These are phyloP conservation scores for Fusarium redolens DNA, from an alignment of 2,329 filamentous ascomycete species.

Conservation along the genomic window DNA sequence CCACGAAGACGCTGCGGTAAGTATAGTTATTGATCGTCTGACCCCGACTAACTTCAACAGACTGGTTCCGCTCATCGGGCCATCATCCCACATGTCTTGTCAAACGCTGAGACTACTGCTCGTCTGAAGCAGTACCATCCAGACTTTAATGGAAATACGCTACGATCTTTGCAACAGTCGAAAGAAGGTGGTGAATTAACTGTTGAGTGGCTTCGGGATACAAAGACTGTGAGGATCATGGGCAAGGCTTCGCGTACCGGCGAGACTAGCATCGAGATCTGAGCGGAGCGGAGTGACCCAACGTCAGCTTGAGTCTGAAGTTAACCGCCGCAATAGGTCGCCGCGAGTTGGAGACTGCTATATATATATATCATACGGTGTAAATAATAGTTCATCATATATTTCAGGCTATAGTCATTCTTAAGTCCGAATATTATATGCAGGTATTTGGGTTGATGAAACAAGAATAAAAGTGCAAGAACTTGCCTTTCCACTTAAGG, in stretches of 20 bases:
- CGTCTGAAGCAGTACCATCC: neutral
- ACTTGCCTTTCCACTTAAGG: accelerated
- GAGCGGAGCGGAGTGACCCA: accelerated
- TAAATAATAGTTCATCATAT: too few species aligned
- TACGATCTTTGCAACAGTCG: neutral
- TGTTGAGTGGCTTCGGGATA: neutral
- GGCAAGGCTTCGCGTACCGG: neutral
- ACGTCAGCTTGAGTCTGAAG: accelerated
- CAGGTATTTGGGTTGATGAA: neutral
- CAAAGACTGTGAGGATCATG: constrained; percentile 6
- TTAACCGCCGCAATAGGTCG: too few species aligned
- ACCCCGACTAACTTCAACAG: neutral
- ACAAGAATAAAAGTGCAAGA: neutral
- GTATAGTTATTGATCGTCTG: neutral
- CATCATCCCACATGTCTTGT: neutral
- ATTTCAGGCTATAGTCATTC: too few species aligned
- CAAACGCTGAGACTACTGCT: accelerated
- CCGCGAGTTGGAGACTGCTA: too few species aligned
- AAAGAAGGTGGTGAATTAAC: constrained; percentile 12
- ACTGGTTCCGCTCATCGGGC: constrained; percentile 18
- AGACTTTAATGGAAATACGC: neutral
- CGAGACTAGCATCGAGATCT: neutral
- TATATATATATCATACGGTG: too few species aligned
- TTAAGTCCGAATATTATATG: too few species aligned
- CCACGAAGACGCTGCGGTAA: neutral